Conservation (phyloP, 805 yeast genomes). For the Komagataella mondaviorum region DNA sequence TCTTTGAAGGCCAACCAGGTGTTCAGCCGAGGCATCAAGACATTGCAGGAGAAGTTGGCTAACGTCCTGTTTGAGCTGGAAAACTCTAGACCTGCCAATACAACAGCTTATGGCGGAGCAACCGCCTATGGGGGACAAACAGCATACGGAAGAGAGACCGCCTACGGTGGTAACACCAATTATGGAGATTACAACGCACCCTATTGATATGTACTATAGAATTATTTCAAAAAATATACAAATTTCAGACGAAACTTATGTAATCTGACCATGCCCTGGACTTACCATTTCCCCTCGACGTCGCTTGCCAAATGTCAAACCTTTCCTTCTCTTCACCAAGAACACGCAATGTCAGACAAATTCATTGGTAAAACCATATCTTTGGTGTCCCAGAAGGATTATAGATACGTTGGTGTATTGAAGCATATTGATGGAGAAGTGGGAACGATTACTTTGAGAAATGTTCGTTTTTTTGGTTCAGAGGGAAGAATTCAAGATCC, state of each 20-base stretch:
- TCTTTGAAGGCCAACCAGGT: constrained; percentile 82
- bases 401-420: constrained; percentile 77
- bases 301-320: constrained; percentile 1
- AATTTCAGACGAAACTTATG: background rate
- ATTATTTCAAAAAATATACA: background rate
- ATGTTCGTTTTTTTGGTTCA: constrained; percentile 79
- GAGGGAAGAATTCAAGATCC: constrained; percentile 78
- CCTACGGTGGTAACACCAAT: constrained; percentile 16
- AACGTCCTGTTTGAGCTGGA: constrained; percentile 65
- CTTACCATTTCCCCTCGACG: background rate
- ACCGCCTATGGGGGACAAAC: constrained; percentile 23
- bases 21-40: constrained; percentile 69
- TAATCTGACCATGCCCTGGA: background rate
- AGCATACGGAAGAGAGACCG: constrained; percentile 20
- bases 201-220: background rate
- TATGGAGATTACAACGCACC: constrained; percentile 10
- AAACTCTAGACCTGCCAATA: constrained; percentile 35
- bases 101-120: constrained; percentile 28
- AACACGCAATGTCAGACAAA: constrained; percentile 55
- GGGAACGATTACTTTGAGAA: constrained; percentile 73
- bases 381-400: constrained; percentile 63
- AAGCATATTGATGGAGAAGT: constrained; percentile 81
- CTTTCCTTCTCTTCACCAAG: background rate
- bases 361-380: constrained; percentile 86
- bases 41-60: constrained; percentile 83